phyloP scores from a whole-genome alignment of 306 rosid species.

The Styphnolobium japonicum region DNA sequence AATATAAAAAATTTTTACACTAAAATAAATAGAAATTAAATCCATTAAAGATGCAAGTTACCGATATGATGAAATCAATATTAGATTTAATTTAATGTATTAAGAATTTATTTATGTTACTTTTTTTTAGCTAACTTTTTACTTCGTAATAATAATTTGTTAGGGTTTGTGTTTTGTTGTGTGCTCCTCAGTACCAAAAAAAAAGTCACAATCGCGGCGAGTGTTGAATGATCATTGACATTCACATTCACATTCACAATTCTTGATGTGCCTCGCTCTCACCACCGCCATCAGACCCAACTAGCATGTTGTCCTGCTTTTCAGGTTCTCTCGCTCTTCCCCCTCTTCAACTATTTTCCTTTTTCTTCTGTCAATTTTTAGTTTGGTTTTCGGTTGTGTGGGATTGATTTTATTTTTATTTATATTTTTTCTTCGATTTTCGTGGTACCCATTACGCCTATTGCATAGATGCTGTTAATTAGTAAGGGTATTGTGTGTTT shows the following conservation, averaged over 20 bases:
- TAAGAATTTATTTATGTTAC: no score
- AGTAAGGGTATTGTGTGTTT: not conserved
- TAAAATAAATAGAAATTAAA: no score
- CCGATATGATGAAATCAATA: no score
- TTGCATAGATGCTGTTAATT: not conserved
- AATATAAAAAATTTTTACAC: no score
- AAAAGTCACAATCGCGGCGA: slow-evolving; percentile 11
- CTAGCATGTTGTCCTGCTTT: slow-evolving; percentile 19
- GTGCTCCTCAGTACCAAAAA: not conserved
- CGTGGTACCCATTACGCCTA: not conserved
- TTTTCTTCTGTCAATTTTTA: not conserved
- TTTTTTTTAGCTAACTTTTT: no score
- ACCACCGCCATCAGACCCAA: not conserved
- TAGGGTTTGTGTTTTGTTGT: not conserved
- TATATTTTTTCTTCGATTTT: not conserved
- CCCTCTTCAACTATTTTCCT: not conserved
- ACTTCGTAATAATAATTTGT: no score
- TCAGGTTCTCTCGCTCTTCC: slow-evolving; percentile 4
- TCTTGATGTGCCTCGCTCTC: not conserved
- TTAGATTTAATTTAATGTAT: no score
- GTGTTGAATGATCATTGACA: not conserved
- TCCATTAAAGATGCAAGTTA: no score
- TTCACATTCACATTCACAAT: not conserved
- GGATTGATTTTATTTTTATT: no score
- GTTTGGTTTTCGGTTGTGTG: not conserved